Percentiles rank a stretch among this genome's conserved stretches.
Conservation (phyloP, 768 basidiomycete species). For the Suillus tomentosus region DNA sequence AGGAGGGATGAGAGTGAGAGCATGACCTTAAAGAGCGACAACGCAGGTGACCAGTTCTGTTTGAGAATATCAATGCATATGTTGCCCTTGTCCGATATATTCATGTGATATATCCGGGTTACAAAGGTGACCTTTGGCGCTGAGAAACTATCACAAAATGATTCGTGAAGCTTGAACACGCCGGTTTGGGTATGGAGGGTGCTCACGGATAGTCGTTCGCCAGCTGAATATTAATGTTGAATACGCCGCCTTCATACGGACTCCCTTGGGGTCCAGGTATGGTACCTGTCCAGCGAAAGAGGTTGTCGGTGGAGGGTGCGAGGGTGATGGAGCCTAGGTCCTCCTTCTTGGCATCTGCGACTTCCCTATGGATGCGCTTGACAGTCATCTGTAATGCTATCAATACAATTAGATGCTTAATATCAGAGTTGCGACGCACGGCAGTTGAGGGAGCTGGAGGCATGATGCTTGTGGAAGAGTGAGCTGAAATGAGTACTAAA, state of each 20-base stretch:
- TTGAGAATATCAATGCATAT: conserved; percentile 93
- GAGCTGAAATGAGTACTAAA: neutral
- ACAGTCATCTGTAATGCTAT: conserved; percentile 53
- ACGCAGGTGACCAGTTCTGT: conserved; percentile 90
- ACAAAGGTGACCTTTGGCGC: conserved; percentile 77
- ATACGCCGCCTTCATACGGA: conserved; percentile 79
- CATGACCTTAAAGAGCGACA: conserved; percentile 93
- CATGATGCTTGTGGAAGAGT: conserved; percentile 19
- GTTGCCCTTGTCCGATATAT: conserved; percentile 75
- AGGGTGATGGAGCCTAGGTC: conserved; percentile 76
- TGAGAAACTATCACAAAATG: conserved; percentile 56
- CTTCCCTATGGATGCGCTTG: conserved; percentile 84
- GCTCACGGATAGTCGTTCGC: conserved; percentile 80
- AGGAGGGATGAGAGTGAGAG: conserved; percentile 90
- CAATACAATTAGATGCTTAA: neutral
- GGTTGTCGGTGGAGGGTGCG: conserved; percentile 60
- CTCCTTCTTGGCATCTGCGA: conserved; percentile 79
- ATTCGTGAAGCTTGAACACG: conserved; percentile 10
- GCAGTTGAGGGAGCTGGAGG: conserved; percentile 27
- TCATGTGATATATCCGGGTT: conserved; percentile 89
- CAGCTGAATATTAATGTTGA: conserved; percentile 65
- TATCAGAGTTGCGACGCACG: conserved; percentile 15
- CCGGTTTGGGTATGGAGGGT: neutral
- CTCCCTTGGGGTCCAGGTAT: conserved; percentile 85
- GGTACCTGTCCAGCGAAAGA: conserved; percentile 74